Evolutionary conservation across 1,284 basidiomycete species (phyloP), one percentile per base, ranked within the genome.

Genomic region (Ceratobasidium sp.): DNA sequence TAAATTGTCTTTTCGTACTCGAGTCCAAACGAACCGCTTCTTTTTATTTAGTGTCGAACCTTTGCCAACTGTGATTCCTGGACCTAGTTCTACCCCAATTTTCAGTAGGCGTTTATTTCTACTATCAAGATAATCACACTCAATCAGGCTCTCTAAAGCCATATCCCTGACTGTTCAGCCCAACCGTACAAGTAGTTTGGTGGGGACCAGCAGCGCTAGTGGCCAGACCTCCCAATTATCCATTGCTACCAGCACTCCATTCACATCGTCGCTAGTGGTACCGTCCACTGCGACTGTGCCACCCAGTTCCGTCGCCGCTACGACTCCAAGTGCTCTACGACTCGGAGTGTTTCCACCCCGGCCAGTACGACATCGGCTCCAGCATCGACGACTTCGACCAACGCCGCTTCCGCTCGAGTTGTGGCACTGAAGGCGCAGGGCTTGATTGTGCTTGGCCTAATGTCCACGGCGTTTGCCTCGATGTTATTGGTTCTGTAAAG

Each of bases 401-500:
- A 67, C 38, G 64, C 64, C 27, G 64, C 64, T 31, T 35, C 52
- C 4, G 52, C 25, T 25, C 64, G 47, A n/a, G 31, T 53, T 34
- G 52, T 38, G 22, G 38, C 64, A 2, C 47, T 52, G 17, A 43
- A 54, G 38, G 64, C 22, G 3, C 64, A 67, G 13, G 64, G 64
- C 3, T 20, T 67, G 34, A 38, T 38, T 20, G 64, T 20, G 2
- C n/a, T 54, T 7, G 64, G 38, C 15, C 38, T 40, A 22, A 27
- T 29, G n/a, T 20, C 64, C 5, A 45, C 38, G 13, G 34, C 45
- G 22, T 67, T 67, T 54, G 64, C 64, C 8, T 54, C 64, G 8
- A 67, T 67, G 64, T 34, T 67, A 15, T 42, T 67, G 10, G 27
- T 55, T 20, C 42, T 67, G 35, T 67, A 55, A 45, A 43, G 12